Evolutionary conservation across 805 yeast genomes (phyloP), one percentile per base, ranked within the genome.

Genomic region (Teunomyces gatunensis): DNA sequence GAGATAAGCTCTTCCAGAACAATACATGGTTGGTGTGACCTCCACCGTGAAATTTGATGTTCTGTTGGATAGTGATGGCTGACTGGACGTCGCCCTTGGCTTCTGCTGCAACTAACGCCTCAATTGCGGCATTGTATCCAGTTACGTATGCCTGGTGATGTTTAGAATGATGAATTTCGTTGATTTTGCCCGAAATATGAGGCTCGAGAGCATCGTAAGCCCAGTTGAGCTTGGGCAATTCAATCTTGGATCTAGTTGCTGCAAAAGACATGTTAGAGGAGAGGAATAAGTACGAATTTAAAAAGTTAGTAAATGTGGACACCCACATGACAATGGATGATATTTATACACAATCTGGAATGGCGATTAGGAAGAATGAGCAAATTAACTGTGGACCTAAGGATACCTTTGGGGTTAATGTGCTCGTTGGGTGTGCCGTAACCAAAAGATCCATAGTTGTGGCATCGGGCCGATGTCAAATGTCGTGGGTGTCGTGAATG

Each of bases 131-230:
- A 56, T 76, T 76, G 61, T 70, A 71, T 32, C 78, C 77, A 45
- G 64, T 71, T 36, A 74, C 79, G 50, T 76, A 76, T 6, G 78
- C 69, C 56, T 74, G 79, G 58, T 76, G 81, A 57, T 76, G 81
- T 56, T 75, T 76, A 45, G 75, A 62, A 62, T 76, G 66, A 59
- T 76, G 81, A 30, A 76, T 52, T 55, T 73, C 78, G 56, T 73
- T 76, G 52, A 76, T 75, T 54, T 74, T 60, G 39, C 71, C 72
- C 10, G 74, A 66, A 50, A 76, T 75, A 56, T 67, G 67, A 13
- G 81, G 81, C 59, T 75, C 79, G 42, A 75, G 66, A 17, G 78
- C 79, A 52, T 65, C 69, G 47, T 66, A 76, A 51, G 67, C 71
- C 71, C 74, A 76, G 56, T 74, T 78, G 52, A 76, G 66, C 49